Evolutionary conservation across 2,329 filamentous ascomycete species (phyloP).

Genomic region (Diaporthe capsici): DNA sequence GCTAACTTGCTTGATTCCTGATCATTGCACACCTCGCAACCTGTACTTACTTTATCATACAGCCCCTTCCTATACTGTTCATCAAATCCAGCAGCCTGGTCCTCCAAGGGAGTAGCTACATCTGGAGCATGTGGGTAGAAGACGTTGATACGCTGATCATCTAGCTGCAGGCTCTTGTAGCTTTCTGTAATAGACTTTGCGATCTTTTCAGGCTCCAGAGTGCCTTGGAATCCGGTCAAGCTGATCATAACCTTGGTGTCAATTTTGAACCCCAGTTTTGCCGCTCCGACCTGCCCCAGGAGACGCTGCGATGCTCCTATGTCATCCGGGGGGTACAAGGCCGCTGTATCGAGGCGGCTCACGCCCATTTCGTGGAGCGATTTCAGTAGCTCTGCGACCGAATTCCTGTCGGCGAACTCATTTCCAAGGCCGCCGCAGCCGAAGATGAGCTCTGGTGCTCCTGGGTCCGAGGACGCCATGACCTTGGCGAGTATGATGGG

Average conservation of each 20-base stretch:
- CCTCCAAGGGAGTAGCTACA: background rate
- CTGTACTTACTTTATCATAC: background rate
- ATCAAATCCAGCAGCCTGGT: background rate
- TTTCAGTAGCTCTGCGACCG: background rate
- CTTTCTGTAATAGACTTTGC: background rate
- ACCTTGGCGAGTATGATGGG: background rate
- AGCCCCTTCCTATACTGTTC: background rate
- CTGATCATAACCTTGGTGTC: conserved; percentile 1
- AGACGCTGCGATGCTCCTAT: background rate
- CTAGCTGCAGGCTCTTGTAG: background rate
- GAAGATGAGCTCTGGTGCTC: background rate
- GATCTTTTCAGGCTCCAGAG: background rate
- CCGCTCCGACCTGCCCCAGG: background rate
- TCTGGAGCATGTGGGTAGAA: background rate
- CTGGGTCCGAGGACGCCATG: background rate
- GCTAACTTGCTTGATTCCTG: background rate
- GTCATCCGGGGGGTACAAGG: background rate
- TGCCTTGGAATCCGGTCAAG: background rate
- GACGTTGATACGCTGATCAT: background rate
- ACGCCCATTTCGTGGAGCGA: background rate
- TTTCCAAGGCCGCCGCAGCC: background rate
- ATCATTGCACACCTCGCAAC: background rate
- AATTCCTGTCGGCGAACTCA: background rate
- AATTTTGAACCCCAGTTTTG: background rate
- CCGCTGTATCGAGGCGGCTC: background rate